phyloP scores from a whole-genome alignment of 1,284 basidiomycete species.

The Apiotrichum akiyoshidainum region DNA sequence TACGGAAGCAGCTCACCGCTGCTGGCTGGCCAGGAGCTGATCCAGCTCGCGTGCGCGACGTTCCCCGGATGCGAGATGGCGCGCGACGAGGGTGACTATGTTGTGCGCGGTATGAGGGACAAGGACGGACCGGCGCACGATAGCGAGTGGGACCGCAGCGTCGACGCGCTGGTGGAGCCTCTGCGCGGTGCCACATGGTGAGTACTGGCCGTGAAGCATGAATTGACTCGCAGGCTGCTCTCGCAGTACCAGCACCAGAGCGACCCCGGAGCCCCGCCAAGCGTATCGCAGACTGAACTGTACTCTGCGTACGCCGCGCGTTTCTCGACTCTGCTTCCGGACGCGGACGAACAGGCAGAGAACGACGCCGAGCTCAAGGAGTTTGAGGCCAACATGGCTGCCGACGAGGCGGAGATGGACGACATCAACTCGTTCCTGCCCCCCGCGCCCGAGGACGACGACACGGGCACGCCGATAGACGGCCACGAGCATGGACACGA shows the following conservation, averaged over 20 bases:
- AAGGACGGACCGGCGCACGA: constrained; percentile 25
- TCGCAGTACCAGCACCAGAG: constrained; percentile 36
- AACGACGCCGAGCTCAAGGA: constrained; percentile 18
- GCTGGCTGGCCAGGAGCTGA: constrained; percentile 44
- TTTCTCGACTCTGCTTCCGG: constrained; percentile 30
- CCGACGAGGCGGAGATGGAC: constrained; percentile 12
- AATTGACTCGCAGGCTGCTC: constrained; percentile 30
- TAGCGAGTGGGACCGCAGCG: constrained; percentile 28
- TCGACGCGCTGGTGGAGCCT: constrained; percentile 43
- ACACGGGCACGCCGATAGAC: too few species aligned
- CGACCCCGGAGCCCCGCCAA: constrained; percentile 18
- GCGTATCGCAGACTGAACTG: constrained; percentile 41
- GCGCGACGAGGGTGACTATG: constrained; percentile 41
- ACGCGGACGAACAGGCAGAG: constrained; percentile 1
- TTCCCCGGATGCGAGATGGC: constrained; percentile 47
- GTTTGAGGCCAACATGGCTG: constrained; percentile 19
- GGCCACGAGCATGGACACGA: background rate
- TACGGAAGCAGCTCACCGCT: constrained; percentile 31
- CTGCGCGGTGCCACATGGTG: constrained; percentile 43
- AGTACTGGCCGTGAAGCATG: constrained; percentile 5
- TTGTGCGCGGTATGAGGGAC: constrained; percentile 37
- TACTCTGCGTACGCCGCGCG: constrained; percentile 44
- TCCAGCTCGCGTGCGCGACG: constrained; percentile 45
- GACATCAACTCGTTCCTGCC: constrained; percentile 24
- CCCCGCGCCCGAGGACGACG: background rate